Evolutionary conservation across 148 eudicot species (phyloP), one percentile per base, ranked within the genome.

Genomic region (Dianthus caryophyllus): DNA sequence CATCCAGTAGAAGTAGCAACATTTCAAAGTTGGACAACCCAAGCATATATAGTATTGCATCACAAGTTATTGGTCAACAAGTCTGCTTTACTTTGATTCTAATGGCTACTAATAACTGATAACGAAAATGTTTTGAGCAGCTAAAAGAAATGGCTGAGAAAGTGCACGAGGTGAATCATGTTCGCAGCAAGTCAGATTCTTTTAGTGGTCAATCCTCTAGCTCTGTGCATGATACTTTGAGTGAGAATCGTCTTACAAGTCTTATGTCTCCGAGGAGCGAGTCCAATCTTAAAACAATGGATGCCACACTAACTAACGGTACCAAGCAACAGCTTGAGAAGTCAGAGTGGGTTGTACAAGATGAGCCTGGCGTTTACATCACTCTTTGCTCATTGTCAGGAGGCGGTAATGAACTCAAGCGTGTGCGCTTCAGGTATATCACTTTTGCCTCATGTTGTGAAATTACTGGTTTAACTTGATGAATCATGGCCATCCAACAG

Each of bases 391-490:
- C 96, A 63, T 86, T 86, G 70, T 84, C 88, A 6, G 85, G 85
- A 15, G 97, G 96, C 18, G 80, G 66, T 47, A 83, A 82, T 67
- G 99, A 90, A 77, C 96, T 94, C 59, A 86, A 71, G 78, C 87
- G 97, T 38, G 92, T 94, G 74, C 92, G 97, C 56, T 94, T 94
- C 97, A 94, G 99, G 99, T 93, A 91, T 49, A 65, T 64, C 41
- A 49, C 30, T 52, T 43, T 56, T 25, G 18, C 9, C 62, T 27
- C 13, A 41, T 43, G 9, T 41, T 63, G 4, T 58, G 0, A 5
- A 58, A 31, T 27, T 1, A 15, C 13, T 58, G 62, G 8, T n/a
- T 25, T 54, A 25, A 1, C 9, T 25, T 25, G 31, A 8, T 54
- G 25, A 11, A 54, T 54, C 5, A 41, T 33, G 39, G n/a, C 26